Base-by-base conservation (phyloP, 2,329 filamentous ascomycete genomes). In the Aspergillus phoenicis region DNA sequence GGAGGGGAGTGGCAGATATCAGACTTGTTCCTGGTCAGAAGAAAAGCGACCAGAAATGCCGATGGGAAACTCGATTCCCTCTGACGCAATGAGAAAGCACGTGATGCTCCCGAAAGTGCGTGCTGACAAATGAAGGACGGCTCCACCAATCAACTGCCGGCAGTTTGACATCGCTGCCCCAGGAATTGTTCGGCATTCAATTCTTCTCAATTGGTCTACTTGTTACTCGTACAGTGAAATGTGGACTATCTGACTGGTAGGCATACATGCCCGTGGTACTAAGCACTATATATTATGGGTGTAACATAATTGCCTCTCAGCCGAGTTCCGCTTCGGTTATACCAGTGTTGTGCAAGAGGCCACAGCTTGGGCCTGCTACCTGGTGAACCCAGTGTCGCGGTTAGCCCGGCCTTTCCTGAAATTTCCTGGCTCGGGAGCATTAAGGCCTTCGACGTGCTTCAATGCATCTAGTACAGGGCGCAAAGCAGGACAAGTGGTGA, bases 41-140 rank as follows among this genome's bases (percentile, higher is more conserved):
- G 48, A 48, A 36, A 45, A 39, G 36, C 10, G 20, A 48, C 24
- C 20, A 30, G 52, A 36, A 36, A 36, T 36, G 33, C 33, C 33
- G 33, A 45, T 41, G 33, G n/a, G 52, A n/a, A 55, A 43, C 24
- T 41, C 39, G 26, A 59, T 54, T 62, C 39, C 60, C 66, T 72
- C 71, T 75, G 73, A 74, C 71, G 72, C 71, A 75, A 74, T 74
- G 30, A 20, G 5, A 6, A 1, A 7, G 49, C 73, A 74, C 67
- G 70, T 74, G 72, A 70, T 36, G 10, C 13, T 5, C 33, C 33
- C 53, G 26, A 0, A 22, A 3, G 39, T 5, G 28, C 33, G 51
- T 30, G 64, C 68, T 75, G 71, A 75, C 71, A 72, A 74, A 75
- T 71, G 5, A 22, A n/a, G 11, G 10, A 8, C 26, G 20, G 17